Base-by-base conservation (phyloP, 768 basidiomycete genomes). In the Tulasnella sp. region DNA sequence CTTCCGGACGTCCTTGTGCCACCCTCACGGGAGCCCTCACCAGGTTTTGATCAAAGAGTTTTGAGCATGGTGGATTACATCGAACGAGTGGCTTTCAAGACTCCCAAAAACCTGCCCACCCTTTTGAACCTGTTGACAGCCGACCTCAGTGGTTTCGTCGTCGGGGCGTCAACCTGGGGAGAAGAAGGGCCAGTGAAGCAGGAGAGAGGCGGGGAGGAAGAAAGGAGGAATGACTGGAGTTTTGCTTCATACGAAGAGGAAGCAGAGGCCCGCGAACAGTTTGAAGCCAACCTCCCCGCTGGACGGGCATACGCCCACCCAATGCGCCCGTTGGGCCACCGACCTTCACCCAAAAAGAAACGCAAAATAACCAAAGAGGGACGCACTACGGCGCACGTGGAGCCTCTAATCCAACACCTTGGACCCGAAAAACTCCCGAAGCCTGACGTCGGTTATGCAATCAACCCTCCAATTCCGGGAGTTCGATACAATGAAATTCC, bases 241-340 rank as follows among this genome's bases (percentile, higher is more conserved):
- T 74, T 74, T 48, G 73, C 73, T 42, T 18, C 73, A 74, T 40
- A 40, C 39, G 73, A 74, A 9, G 75, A 75, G 75, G 75, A 75
- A 75, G 34, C 52, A 19, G 75, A 75, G 52, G 75, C 75, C 27
- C 44, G 39, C 34, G 39, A 36, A 36, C 44, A 48, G 75, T 75
- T 75, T 48, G 44, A 68, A 34, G 27, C 62, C 27, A 68, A 9
- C 18, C 18, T 68, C 27, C 8, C 31, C 31, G 31, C 62, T 27
- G 62, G 62, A 68, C 24, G 62, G 34, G 62, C 24, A 14, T 14
- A 36, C 62, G 18, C 24, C 31, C 34, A 68, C 4, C 31, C 62
- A 36, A 14, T 68, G 62, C 6, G 24, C 18, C 34, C 62, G 31
- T 68, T 14, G 27, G 27, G 34, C 12, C 31, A 31, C 62, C 3